Conservation (phyloP, 2,329 filamentous ascomycete species). For the Talaromyces atroroseus region DNA sequence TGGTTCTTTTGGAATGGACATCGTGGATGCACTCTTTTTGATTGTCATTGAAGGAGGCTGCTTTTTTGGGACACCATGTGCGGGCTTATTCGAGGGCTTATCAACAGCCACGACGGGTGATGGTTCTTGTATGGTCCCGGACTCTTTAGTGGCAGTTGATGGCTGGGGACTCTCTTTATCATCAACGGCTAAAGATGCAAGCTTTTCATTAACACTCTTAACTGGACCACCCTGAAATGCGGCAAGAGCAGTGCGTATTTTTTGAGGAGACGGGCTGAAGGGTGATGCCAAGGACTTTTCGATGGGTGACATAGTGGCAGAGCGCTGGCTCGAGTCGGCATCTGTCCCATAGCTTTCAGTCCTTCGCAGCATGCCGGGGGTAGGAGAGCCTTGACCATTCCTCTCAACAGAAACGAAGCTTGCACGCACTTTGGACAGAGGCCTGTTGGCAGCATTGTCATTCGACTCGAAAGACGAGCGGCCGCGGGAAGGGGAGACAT, state of each 20-base stretch:
- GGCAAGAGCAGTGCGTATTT: constrained; percentile 18
- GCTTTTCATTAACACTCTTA: constrained; percentile 12
- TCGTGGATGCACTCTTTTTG: constrained; percentile 29
- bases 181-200: constrained; percentile 8
- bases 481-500: constrained; percentile 59
- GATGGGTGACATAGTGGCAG: constrained; percentile 11
- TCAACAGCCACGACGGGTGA: neutral
- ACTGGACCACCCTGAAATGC: constrained; percentile 18
- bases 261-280: constrained; percentile 24
- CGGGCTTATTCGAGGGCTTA: constrained; percentile 7
- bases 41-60: constrained; percentile 19
- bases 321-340: constrained; percentile 23
- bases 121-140: neutral
- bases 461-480: constrained; percentile 56
- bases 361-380: constrained; percentile 39
- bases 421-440: constrained; percentile 68
- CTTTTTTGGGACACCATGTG: constrained; percentile 17
- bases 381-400: constrained; percentile 36
- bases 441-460: constrained; percentile 45
- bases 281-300: constrained; percentile 18
- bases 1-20: constrained; percentile 24
- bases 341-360: constrained; percentile 31
- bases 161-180: neutral
- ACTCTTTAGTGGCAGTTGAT: neutral
- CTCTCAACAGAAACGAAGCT: constrained; percentile 68